Base-by-base conservation (phyloP, 2,329 filamentous ascomycete genomes). In the Paraphaeosphaeria minitans region DNA sequence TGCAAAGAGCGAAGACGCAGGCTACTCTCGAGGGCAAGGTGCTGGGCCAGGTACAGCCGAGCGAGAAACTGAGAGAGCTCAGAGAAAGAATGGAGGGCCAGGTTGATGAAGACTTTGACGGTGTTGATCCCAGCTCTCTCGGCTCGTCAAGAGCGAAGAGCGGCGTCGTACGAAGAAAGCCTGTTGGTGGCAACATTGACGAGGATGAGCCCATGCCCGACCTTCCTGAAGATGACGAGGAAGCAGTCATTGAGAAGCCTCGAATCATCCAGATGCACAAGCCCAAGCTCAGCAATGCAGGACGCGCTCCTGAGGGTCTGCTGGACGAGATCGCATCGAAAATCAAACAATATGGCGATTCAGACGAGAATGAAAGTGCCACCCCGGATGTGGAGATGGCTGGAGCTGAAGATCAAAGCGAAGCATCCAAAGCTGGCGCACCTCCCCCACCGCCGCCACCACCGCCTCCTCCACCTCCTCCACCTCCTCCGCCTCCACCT, bases 1-100 rank as follows among this genome's bases (percentile, higher is more conserved):
- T 99, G 43, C 94, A 98, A 80, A 85, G 95, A 64, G 94, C 97
- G 64, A 98, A 98, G 85, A 98, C 95, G 0, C 93, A 98, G 74
- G 97, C 92, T 79, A 97, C 97, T 78, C 86, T 99, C 33, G 95
- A 98, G 78, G 95, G 95, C 66, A 92, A 92, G 75, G 88, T 92
- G 9, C 97, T 94, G 90, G 91, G 96, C 62, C 81, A 85, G 53
- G 84, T 90, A 64, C 92, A 92, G 37, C 94, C 95, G 13, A 97
- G 93, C 46, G 95, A 99, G 79, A 89, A 93, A 69, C 83, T 99
- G 58, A 89, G 95, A 65, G 94, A 96, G 65, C 83, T 98, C 51
- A 89, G 95, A 58, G 94, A 98, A 78, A 89, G 93, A 78, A 99
- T 99, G 95, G 95, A 98, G 67, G 80, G 62, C 82, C 83, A 53